These are phyloP conservation scores for Penicillium longicatenatum DNA, from an alignment of 495 filamentous ascomycete species.

Conservation along the genomic window DNA sequence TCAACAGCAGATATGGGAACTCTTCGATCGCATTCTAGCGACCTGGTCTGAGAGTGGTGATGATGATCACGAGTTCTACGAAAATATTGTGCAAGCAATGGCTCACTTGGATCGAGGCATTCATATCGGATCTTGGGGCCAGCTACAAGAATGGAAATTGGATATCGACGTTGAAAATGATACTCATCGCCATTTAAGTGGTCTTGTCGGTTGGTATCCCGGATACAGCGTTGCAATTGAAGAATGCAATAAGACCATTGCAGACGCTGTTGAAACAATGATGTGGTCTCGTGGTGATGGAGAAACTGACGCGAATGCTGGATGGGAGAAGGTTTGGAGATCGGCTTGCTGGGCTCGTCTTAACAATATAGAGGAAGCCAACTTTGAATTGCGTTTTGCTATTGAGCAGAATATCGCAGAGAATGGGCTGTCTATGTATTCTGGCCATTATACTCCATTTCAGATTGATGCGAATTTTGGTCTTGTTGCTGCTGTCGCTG, in stretches of 20 bases:
- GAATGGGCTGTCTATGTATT: conserved; percentile 52
- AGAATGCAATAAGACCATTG: conserved; percentile 13
- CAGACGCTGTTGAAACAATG: conserved; percentile 9
- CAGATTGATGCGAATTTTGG: conserved; percentile 62
- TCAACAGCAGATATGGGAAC: conserved; percentile 50
- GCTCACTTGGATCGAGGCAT: conserved; percentile 45
- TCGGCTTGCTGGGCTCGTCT: conserved; percentile 53
- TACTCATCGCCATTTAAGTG: conserved; percentile 54
- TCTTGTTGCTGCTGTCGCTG: conserved; percentile 43
- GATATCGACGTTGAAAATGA: conserved; percentile 45
- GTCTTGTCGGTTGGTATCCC: conserved; percentile 55
- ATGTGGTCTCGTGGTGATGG: conserved; percentile 13
- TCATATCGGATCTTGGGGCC: conserved; percentile 48
- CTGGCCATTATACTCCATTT: conserved; percentile 37
- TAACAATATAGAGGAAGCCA: conserved; percentile 47
- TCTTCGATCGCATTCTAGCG: conserved; percentile 43
- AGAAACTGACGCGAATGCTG: conserved; percentile 41
- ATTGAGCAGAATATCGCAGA: conserved; percentile 48
- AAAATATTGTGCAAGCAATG: conserved; percentile 28
- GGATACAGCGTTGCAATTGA: conserved; percentile 36
- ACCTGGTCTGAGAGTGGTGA: conserved; percentile 20
- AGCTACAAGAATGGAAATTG: conserved; percentile 56
- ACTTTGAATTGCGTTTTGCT: conserved; percentile 43
- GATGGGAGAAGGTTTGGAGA: conserved; percentile 60
- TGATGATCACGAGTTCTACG: conserved; percentile 27